phyloP scores from a whole-genome alignment of 1,284 basidiomycete species.

The Moesziomyces sp. region DNA sequence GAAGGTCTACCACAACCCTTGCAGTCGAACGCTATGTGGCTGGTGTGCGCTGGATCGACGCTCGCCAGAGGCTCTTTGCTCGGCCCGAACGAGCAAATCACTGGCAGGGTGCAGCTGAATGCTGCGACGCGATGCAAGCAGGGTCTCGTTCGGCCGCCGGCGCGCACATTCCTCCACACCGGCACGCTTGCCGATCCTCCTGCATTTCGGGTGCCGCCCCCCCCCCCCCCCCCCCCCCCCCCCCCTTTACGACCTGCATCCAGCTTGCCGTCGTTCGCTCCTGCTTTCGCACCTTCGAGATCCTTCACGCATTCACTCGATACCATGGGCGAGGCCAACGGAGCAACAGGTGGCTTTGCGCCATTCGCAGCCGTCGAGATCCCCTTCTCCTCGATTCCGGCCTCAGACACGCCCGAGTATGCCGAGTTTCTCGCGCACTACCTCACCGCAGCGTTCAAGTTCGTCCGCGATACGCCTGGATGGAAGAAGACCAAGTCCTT shows the following conservation, averaged over 20 bases:
- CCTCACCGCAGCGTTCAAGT: slow-evolving; percentile 31
- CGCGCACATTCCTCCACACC: too few species aligned
- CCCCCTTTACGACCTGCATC: too few species aligned
- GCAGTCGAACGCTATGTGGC: too few species aligned
- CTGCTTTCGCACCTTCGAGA: neutral
- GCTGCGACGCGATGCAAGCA: too few species aligned
- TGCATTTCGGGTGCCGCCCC: too few species aligned
- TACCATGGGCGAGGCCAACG: slow-evolving; percentile 1
- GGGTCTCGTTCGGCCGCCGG: too few species aligned
- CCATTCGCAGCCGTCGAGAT: slow-evolving; percentile 35
- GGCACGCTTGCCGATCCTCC: too few species aligned
- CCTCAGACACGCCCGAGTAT: slow-evolving; percentile 38
- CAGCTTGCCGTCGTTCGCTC: too few species aligned
- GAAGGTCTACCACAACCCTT: too few species aligned
- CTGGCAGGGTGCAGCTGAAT: too few species aligned
- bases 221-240: too few species aligned
- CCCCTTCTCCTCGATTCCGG: slow-evolving; percentile 34
- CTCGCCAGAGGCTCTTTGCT: neutral
- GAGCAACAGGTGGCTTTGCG: neutral
- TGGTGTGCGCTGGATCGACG: neutral
- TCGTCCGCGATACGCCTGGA: slow-evolving; percentile 20
- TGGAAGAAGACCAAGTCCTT: slow-evolving; percentile 44
- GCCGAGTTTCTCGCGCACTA: slow-evolving; percentile 31
- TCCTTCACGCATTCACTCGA: neutral
- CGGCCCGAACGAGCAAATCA: neutral